These are phyloP conservation scores for Erucastrum elatum DNA, from an alignment of 345 rosid genomes.

Conservation along the genomic window DNA sequence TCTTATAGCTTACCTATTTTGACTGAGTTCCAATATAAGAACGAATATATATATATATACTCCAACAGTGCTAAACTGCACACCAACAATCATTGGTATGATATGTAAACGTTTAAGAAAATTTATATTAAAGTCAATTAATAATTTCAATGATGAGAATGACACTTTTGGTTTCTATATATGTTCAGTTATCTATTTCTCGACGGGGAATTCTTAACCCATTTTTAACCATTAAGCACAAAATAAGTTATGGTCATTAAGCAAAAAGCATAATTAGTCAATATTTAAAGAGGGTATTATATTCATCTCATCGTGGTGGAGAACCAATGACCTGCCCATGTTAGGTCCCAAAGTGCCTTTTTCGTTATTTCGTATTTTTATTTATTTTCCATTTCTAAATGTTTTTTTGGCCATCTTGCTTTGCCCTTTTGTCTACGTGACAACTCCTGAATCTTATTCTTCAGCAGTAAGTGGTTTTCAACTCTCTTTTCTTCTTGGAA, in stretches of 20 bases:
- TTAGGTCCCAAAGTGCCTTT: slow-evolving; percentile 27
- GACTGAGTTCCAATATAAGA: not conserved
- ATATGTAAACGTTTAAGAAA: not conserved
- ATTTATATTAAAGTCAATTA: not conserved
- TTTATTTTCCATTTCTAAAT: slow-evolving; percentile 18
- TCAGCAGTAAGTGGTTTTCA: slow-evolving; percentile 8
- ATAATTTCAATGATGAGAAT: not conserved
- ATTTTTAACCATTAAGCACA: not conserved
- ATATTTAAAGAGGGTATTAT: slow-evolving; percentile 35
- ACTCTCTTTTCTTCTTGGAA: slow-evolving; percentile 27
- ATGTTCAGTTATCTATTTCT: not conserved
- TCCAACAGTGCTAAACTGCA: not conserved
- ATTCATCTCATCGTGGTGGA: slow-evolving; percentile 45
- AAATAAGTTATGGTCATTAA: slow-evolving; percentile 32
- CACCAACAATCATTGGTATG: not conserved
- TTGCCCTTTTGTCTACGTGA: slow-evolving; percentile 32
- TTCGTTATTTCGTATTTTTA: not conserved
- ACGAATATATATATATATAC: not conserved
- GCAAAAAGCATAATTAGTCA: slow-evolving; percentile 32
- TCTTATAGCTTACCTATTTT: not conserved
- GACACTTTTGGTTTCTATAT: not conserved
- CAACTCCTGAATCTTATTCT: slow-evolving; percentile 41
- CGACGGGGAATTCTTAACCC: slow-evolving; percentile 12
- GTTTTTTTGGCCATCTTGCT: slow-evolving; percentile 33
- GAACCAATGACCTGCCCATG: slow-evolving; percentile 45